Evolutionary conservation across 2,329 filamentous ascomycete species (phyloP).

Genomic region (Fusarium phyllophilum): DNA sequence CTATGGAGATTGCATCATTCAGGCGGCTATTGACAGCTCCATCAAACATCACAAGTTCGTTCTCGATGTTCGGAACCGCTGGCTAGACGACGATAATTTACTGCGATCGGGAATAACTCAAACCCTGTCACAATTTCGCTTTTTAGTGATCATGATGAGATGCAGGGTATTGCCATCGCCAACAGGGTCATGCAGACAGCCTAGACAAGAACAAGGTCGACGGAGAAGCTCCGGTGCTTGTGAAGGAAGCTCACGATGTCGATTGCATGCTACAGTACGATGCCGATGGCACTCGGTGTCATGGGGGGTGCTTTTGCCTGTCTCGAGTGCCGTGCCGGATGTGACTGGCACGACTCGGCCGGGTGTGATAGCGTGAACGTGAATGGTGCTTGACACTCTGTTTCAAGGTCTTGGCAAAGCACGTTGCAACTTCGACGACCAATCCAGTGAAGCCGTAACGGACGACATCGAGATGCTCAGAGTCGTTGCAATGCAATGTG

Average conservation of each 20-base stretch:
- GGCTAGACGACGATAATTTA: conserved; percentile 9
- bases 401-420: conserved; percentile 19
- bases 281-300: conserved; percentile 9
- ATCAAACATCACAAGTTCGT: background rate
- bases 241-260: conserved; percentile 8
- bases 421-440: background rate
- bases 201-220: background rate
- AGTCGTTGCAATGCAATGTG: conserved; percentile 1
- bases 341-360: background rate
- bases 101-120: conserved; percentile 12
- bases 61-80: background rate
- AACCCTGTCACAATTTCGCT: background rate
- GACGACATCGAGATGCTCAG: conserved; percentile 32
- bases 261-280: conserved; percentile 15
- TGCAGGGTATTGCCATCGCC: background rate
- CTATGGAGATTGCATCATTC: conserved; percentile 27
- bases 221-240: conserved; percentile 15
- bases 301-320: conserved; percentile 1
- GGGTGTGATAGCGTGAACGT: background rate
- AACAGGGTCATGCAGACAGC: background rate
- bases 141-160: conserved; percentile 8
- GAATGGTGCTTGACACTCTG: background rate
- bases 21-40: background rate
- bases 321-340: conserved; percentile 5
- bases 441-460: conserved; percentile 12